Evolutionary conservation across 192 early-diverging fungal species (phyloP), one percentile per base, ranked within the genome.

Genomic region (Dispira parvispora): DNA sequence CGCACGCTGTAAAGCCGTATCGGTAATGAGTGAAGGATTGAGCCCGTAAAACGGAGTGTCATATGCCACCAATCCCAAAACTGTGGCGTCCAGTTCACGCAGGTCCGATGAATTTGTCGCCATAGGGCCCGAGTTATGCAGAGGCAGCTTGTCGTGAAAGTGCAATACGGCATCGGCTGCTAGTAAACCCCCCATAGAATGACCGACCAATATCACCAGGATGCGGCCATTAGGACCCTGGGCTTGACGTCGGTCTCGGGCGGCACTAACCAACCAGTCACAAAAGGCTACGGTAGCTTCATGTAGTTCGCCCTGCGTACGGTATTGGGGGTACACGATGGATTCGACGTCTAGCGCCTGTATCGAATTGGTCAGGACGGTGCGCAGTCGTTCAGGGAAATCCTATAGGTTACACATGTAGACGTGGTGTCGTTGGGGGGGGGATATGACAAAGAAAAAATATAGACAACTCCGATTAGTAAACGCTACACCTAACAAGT

Each of bases 101-200:
- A 55, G 23, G 53, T 50, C 47, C 16, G 47, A 50, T 3, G 47
- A 50, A 50, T 1, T 3, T 23, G 16, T 50, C 47, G 8, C 8
- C 3, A 27, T 9, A 21, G 18, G 0, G 8, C 9, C 18, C 25
- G 53, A 13, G 2, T 3, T 55, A 26, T 9, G n/a, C 10, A 28
- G 53, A 3, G 0, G 25, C 13, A 14, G 9, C 16, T 18, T 14
- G 16, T 25, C 21, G 3, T 55, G 11, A 13, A 55, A 28, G 21
- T 55, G 20, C 3, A 55, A 28, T 8, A 55, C 28, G 3, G 53
- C 53, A 25, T 55, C 53, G 28, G 53, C 53, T 0, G 53, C 53
- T 23, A 81, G 73, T 62, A 83, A 68, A 16, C 81, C 81, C 56
- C 81, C 81, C 78, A 83, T 81, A 8, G 79, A 81, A 64, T 82